Evolutionary conservation across 805 yeast species (phyloP).

Genomic region (Blastobotrys mokoenaii): DNA sequence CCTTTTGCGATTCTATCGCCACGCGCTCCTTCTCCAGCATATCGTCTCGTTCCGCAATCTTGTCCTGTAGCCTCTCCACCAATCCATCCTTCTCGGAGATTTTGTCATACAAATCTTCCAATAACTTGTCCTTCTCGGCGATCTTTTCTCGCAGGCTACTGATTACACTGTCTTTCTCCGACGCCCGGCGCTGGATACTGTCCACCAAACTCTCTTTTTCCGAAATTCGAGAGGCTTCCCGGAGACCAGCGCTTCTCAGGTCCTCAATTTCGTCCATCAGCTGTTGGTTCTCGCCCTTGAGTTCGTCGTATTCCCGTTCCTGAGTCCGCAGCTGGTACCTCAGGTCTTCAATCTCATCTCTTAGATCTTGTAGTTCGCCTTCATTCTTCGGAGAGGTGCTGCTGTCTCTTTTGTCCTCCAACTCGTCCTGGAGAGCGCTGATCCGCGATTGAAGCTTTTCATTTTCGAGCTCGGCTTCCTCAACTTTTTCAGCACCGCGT

Average conservation of each 20-base stretch:
- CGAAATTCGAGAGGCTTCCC: not conserved
- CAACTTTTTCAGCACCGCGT: constrained; percentile 17
- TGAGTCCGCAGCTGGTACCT: constrained; percentile 3
- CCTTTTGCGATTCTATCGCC: not conserved
- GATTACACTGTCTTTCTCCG: not conserved
- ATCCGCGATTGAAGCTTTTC: constrained; percentile 7
- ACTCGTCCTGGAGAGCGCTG: constrained; percentile 13
- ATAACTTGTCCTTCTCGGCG: not conserved
- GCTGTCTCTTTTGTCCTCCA: constrained; percentile 7
- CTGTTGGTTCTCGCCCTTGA: not conserved
- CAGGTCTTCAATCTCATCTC: constrained; percentile 8
- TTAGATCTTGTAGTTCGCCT: not conserved
- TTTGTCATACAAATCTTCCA: not conserved
- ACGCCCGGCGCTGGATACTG: not conserved
- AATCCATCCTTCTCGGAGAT: not conserved
- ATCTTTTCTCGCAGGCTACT: not conserved
- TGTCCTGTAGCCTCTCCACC: constrained; percentile 1
- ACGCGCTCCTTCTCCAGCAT: not conserved
- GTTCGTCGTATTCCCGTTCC: constrained; percentile 2
- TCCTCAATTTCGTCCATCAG: constrained; percentile 1
- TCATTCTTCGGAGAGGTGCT: no score
- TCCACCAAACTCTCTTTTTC: not conserved
- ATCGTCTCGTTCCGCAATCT: constrained; percentile 5
- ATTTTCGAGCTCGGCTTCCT: constrained; percentile 10
- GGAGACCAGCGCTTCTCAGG: not conserved